Evolutionary conservation across 1,284 basidiomycete genomes (phyloP).

Genomic region (Melampsora americana): DNA sequence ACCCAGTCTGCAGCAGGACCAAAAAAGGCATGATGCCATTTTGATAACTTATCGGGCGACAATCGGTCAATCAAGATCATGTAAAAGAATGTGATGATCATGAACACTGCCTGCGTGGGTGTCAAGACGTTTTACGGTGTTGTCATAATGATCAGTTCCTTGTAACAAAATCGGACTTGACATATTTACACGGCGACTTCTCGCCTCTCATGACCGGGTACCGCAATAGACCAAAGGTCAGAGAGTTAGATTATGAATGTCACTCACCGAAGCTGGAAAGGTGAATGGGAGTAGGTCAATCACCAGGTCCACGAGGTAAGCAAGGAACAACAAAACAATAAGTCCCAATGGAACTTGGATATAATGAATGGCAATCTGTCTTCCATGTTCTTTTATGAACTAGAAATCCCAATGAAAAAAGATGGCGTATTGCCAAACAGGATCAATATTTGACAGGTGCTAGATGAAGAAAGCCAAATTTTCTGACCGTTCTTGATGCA

Average conservation of each 20-base stretch:
- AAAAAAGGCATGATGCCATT: neutral
- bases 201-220: neutral
- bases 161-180: too few species aligned
- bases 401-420: too few species aligned
- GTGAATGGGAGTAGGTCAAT: conserved; percentile 41
- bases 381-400: too few species aligned
- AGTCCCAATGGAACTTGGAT: conserved; percentile 22
- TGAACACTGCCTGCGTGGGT: neutral
- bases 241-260: neutral
- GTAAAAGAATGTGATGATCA: neutral
- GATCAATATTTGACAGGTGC: too few species aligned
- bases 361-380: conserved; percentile 12
- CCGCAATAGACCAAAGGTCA: neutral
- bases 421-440: too few species aligned
- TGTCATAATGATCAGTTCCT: too few species aligned
- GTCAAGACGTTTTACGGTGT: too few species aligned
- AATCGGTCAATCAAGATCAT: neutral
- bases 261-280: conserved; percentile 21
- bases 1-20: conserved; percentile 35
- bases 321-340: conserved; percentile 16
- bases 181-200: too few species aligned
- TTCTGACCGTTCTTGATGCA: too few species aligned
- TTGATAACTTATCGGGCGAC: neutral
- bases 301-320: conserved; percentile 26
- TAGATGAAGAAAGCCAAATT: too few species aligned